Conservation (phyloP, 1,139 yeast genomes). For the Geotrichum carabidarum region DNA sequence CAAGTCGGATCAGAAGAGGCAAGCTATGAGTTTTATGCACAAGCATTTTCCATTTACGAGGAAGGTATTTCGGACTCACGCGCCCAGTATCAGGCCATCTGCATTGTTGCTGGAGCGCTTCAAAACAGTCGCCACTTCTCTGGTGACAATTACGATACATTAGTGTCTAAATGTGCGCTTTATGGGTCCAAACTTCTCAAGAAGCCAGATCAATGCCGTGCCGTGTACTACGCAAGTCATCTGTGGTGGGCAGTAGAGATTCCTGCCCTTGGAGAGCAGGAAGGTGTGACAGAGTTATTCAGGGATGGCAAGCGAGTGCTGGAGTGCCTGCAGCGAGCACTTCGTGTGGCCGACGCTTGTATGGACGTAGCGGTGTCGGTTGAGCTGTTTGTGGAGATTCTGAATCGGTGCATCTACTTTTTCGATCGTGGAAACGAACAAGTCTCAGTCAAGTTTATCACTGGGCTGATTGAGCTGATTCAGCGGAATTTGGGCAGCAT, state of each 20-base stretch:
- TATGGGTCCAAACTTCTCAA: slow-evolving; percentile 84
- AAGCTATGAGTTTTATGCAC: slow-evolving; percentile 84
- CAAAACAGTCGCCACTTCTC: slow-evolving; percentile 54
- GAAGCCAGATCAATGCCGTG: slow-evolving; percentile 91
- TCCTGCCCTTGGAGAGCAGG: slow-evolving; percentile 47
- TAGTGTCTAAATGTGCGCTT: slow-evolving; percentile 78
- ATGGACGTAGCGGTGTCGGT: slow-evolving; percentile 77
- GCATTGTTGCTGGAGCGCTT: slow-evolving; percentile 58
- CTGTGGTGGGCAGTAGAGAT: slow-evolving; percentile 86
- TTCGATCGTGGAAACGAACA: slow-evolving; percentile 75
- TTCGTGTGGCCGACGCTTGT: slow-evolving; percentile 87
- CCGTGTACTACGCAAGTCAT: slow-evolving; percentile 83
- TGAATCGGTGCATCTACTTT: slow-evolving; percentile 78
- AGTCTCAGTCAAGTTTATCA: slow-evolving; percentile 68
- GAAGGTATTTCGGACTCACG: slow-evolving; percentile 66
- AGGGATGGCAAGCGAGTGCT: slow-evolving; percentile 58
- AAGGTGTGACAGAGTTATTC: slow-evolving; percentile 41
- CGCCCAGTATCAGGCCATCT: slow-evolving; percentile 51
- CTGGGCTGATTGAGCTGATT: slow-evolving; percentile 80
- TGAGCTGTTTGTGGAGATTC: slow-evolving; percentile 81
- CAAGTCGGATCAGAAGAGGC: slow-evolving; percentile 60
- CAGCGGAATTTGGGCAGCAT: slow-evolving; percentile 58
- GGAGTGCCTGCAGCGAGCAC: slow-evolving; percentile 67
- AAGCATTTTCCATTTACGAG: slow-evolving; percentile 82
- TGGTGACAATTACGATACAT: slow-evolving; percentile 62